Evolutionary conservation across 2,329 filamentous ascomycete species (phyloP), one percentile per base, ranked within the genome.

Genomic region (Ceratocystis smalleyi): DNA sequence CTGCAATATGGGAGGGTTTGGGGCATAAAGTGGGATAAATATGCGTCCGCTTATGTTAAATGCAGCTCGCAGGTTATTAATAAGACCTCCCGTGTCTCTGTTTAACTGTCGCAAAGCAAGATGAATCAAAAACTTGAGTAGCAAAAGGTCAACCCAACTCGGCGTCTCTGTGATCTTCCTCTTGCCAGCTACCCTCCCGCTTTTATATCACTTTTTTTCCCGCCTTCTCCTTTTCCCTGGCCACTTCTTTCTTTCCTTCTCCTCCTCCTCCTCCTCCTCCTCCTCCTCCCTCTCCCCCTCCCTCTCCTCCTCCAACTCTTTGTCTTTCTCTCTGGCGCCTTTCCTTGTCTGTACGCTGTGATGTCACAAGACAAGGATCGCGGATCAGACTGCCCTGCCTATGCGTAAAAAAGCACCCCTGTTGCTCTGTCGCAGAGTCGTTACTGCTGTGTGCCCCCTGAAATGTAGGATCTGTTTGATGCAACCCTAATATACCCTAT

Each of bases 311-410:
- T 57, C n/a, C 32, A 57, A 32, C 54, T 32, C 30, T 57, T n/a
- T 17, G 4, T 27, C 10, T 32, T 27, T 27, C 5, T 15, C 51
- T 55, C 27, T 22, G 19, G 22, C 49, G 10, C 15, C 22, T 55
- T 55, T 30, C 51, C 51, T 55, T 55, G 51, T 17, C 22, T 27
- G 35, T 40, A 55, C 5, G 51, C 51, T 55, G 51, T 55, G 51
- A 55, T 55, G 51, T 55, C 51, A 55, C 51, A 17, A 55, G 51
- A 55, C 51, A 55, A 30, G 51, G 51, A 32, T 55, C 30, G 12
- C 27, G 30, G 51, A 55, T 55, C 51, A 55, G 22, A 55, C 27
- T 55, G 17, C 5, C 51, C 27, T 55, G 17, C 5, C 51, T n/a
- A 55, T 55, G 22, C 51, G 19, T 55, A 40, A 40, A 15, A 40